Evolutionary conservation across 495 filamentous ascomycete species (phyloP), one percentile per base, ranked within the genome.

Genomic region (Trichoderma orchidacearum): DNA sequence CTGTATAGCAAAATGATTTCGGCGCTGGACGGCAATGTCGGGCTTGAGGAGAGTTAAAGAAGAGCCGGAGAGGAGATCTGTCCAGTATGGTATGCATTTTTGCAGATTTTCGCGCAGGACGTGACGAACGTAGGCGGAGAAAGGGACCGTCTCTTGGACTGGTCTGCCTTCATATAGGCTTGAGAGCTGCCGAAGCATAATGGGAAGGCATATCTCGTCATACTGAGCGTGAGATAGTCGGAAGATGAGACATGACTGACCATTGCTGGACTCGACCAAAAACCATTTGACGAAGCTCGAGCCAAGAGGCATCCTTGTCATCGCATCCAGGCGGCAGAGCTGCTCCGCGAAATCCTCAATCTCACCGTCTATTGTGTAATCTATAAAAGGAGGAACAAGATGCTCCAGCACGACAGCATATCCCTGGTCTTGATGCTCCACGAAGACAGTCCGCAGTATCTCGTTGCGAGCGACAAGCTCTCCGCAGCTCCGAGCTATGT

Each of bases 151-250:
- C 3, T 70, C 61, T 0, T 56, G 28, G 0, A 62, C 55, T 0
- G 60, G 53, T 8, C 18, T 38, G 32, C 61, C 68, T 9, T 67
- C 53, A 53, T 74, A 75, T 0, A 75, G 53, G 3, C 61, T 58
- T 2, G 67, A 64, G 6, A 75, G 66, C 57, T 75, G 68, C 31
- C 36, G 75, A 54, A 87, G 74, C 17, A 88, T 77, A 30, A 72
- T 72, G 0, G 84, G 77, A 5, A 90, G 73, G 61, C 79, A 87
- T 1, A 87, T 75, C 32, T 83, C 86, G 60, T 89, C 86, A 61
- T 85, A 90, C 56, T 89, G 86, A 0, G 86, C 83, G 64, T 90
- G 86, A 0, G 84, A 87, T 5, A 89, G 73, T 4, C 84, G 75
- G 52, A 90, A 72, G 55, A 80, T 66, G 41, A 90, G 82, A n/a